Evolutionary conservation across 2,329 filamentous ascomycete genomes (phyloP), one percentile per base, ranked within the genome.

Genomic region (Colletotrichum brevisporum): DNA sequence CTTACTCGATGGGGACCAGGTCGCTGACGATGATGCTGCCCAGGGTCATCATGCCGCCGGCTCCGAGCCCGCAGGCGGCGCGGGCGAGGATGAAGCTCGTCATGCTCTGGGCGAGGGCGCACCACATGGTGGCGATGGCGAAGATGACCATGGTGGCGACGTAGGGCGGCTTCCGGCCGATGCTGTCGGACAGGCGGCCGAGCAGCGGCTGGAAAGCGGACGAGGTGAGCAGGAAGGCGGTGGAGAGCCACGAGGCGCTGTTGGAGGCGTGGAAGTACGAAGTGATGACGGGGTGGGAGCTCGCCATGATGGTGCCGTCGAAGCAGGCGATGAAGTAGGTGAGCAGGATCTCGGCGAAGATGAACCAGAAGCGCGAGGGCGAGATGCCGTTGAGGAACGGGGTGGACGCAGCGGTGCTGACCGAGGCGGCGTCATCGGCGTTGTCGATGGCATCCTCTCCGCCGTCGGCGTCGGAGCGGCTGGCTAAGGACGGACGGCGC

Each of bases 241-340:
- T 95, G 2, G 92, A 94, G 5, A 95, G 84, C 93, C 93, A 96
- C 2, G 92, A 94, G 3, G 93, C 93, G 54, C 89, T 89, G 78
- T 95, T 94, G 39, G 92, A 92, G 56, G 91, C 88, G 70, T 90
- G 83, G 78, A 95, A 95, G 78, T 95, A 90, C 0, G 92, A 94
- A 0, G 92, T 94, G 70, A 95, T 94, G 66, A 93, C 91, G 0
- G 93, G 92, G 78, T 96, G 93, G 50, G 88, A 91, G 2, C 92
- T 94, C 5, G 92, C 92, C 92, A 95, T 94, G 72, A 95, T 87
- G 4, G 92, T 95, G 12, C 88, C 87, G 81, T 95, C 93, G 75
- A 95, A 95, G 76, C 85, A 89, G 41, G 83, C 81, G 16, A 90
- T 82, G 71, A 91, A 87, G 74, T 88, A 88, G 5, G 84, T 83